These are phyloP conservation scores for Candida ovalis DNA, from an alignment of 805 yeast genomes.

Conservation along the genomic window DNA sequence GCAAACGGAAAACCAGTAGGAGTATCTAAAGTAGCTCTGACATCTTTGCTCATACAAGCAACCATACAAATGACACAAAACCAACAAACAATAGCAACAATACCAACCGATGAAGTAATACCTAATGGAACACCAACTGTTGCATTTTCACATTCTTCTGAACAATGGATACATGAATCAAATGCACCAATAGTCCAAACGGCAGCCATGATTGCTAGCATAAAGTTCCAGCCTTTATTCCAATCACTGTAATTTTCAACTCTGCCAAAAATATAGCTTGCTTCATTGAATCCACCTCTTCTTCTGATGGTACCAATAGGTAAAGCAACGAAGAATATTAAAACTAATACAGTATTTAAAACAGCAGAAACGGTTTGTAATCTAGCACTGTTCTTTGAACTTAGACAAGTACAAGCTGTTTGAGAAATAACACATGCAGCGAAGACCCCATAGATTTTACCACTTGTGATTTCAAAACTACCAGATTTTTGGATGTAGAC, in stretches of 20 bases:
- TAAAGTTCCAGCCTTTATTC: slow-evolving; percentile 54
- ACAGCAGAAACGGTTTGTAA: slow-evolving; percentile 58
- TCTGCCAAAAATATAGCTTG: slow-evolving; percentile 53
- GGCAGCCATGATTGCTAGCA: slow-evolving; percentile 50
- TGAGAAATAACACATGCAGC: slow-evolving; percentile 57
- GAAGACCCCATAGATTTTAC: slow-evolving; percentile 59
- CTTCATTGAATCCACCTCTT: slow-evolving; percentile 42
- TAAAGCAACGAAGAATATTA: slow-evolving; percentile 56
- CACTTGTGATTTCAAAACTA: slow-evolving; percentile 48
- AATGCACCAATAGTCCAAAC: slow-evolving; percentile 76
- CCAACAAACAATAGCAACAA: slow-evolving; percentile 59
- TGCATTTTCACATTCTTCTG: slow-evolving; percentile 59
- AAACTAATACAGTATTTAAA: slow-evolving; percentile 48
- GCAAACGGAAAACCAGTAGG: slow-evolving; percentile 62
- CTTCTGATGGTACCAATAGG: slow-evolving; percentile 50
- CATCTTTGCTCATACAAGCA: slow-evolving; percentile 50
- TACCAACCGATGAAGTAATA: slow-evolving; percentile 53
- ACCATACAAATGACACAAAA: slow-evolving; percentile 47
- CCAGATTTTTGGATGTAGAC: slow-evolving; percentile 51
- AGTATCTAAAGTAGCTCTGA: slow-evolving; percentile 39
- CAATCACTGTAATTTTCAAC: slow-evolving; percentile 50
- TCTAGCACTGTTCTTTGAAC: slow-evolving; percentile 53
- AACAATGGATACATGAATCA: slow-evolving; percentile 61
- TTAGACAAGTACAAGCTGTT: slow-evolving; percentile 48
- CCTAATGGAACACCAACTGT: slow-evolving; percentile 62